Conservation (phyloP, 768 basidiomycete species). For the Podaxis rugospora region DNA sequence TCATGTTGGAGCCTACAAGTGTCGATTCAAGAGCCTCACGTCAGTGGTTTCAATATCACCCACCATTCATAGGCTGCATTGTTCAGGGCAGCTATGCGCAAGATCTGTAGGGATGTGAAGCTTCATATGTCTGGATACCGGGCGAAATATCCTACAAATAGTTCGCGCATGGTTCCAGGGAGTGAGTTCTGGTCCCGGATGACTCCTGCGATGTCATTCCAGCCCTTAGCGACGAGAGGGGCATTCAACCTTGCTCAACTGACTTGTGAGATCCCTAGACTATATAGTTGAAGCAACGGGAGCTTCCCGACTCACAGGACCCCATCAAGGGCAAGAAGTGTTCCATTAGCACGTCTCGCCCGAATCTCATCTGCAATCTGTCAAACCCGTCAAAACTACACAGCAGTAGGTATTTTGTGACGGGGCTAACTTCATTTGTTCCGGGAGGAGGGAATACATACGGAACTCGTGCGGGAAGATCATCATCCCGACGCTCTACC, state of each 20-base stretch:
- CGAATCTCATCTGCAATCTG: conserved; percentile 36
- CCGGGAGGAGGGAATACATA: conserved; percentile 37
- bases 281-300: not conserved
- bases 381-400: not conserved
- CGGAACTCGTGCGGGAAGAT: conserved; percentile 37
- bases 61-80: conserved; percentile 45
- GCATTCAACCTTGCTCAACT: not conserved
- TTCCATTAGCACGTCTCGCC: conserved; percentile 27
- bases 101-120: conserved; percentile 28
- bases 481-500: conserved; percentile 26
- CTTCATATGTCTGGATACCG: not conserved
- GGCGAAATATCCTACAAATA: conserved; percentile 34
- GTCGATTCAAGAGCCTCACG: not conserved
- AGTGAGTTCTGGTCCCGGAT: conserved; percentile 43
- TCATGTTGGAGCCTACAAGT: conserved; percentile 45
- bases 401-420: not conserved
- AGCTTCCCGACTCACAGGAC: conserved; percentile 23
- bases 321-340: conserved; percentile 34
- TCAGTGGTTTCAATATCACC: too few species aligned
- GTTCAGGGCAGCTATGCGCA: conserved; percentile 48
- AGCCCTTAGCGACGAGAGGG: conserved; percentile 44
- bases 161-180: conserved; percentile 44
- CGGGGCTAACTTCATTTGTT: conserved; percentile 20
- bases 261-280: not conserved
- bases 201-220: conserved; percentile 45